Evolutionary conservation across 2,329 filamentous ascomycete genomes (phyloP), one percentile per base, ranked within the genome.

Genomic region (Botrytis hyacinthi): DNA sequence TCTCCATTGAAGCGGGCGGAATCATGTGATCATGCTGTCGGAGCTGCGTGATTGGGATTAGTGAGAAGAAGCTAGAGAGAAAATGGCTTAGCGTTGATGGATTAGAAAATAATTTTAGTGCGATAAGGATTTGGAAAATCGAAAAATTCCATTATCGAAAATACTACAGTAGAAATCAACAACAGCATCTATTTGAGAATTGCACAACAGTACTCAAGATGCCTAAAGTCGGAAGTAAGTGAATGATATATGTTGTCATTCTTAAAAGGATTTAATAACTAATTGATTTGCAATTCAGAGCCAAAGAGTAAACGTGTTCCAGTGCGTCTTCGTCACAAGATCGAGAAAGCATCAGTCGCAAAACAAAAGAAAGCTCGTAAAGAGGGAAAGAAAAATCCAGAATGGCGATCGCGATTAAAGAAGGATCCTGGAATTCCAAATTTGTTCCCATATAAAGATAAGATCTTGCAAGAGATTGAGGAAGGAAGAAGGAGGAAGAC

Each of bases 371-470:
- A 99, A 84, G 86, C 90, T 75, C 92, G 91, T 81, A 98, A 97
- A 87, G 87, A 90, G 73, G 94, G 92, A 73, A 98, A 97, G 86
- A 94, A 97, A 89, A 97, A 98, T 83, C 95, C 96, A 48, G 90
- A 97, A 93, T 98, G 96, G 94, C 90, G 93, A 78, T 95, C 94
- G 74, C 93, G 94, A 83, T 82, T 97, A 78, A 98, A 98, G 89
- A 99, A 98, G 86, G 96, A 99, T 80, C 96, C 95, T 37, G 96
- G 96, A 67, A 98, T 99, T 76, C 96, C 96, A 59, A 99, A 98
- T 81, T 85, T 98, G 51, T 99, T 98, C 85, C 96, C 96, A 0
- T 98, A 96, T 87, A 99, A 99, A 86, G 95, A 98, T 83, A 95
- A 92, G 86, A 89, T 99, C 42, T 88, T 99, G 48, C 90, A 95